Evolutionary conservation across 139 green algal genomes (phyloP).

Genomic region (Limnomonas spitsbergensis): DNA sequence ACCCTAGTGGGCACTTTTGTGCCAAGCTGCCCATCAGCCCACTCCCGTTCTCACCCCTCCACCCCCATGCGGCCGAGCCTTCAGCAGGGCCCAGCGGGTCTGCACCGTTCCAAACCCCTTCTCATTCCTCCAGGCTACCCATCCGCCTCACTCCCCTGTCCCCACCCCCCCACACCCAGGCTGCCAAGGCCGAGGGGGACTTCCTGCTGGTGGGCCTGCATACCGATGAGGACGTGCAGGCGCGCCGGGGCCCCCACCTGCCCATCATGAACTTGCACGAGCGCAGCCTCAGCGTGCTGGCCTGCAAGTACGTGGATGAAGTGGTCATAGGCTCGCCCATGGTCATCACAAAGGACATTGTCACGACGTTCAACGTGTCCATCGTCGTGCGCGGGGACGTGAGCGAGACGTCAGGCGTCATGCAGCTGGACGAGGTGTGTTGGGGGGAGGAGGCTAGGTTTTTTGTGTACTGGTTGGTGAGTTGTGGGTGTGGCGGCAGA

Average conservation of each 20-base stretch:
- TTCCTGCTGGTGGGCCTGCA: slow-evolving; percentile 97
- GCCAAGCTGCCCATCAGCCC: no score
- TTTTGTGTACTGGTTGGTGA: neutral
- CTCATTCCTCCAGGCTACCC: no score
- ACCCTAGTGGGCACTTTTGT: no score
- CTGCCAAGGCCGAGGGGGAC: slow-evolving; percentile 79
- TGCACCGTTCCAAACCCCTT: no score
- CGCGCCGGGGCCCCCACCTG: slow-evolving; percentile 76
- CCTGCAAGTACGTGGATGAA: slow-evolving; percentile 95
- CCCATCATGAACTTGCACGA: slow-evolving; percentile 99
- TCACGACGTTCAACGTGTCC: slow-evolving; percentile 95
- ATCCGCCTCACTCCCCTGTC: neutral
- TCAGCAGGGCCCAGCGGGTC: no score
- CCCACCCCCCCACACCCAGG: neutral
- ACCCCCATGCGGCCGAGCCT: no score
- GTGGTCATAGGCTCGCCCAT: slow-evolving; percentile 62
- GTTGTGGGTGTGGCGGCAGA: neutral
- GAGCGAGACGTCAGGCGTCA: slow-evolving; percentile 52
- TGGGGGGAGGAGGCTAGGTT: neutral
- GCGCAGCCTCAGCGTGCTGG: slow-evolving; percentile 88
- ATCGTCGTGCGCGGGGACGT: slow-evolving; percentile 81
- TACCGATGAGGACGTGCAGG: slow-evolving; percentile 85
- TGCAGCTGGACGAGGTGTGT: slow-evolving; percentile 5
- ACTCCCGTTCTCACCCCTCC: no score
- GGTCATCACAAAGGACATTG: slow-evolving; percentile 78